Conservation (phyloP, 306 rosid species). For the Medicago lupulina region DNA sequence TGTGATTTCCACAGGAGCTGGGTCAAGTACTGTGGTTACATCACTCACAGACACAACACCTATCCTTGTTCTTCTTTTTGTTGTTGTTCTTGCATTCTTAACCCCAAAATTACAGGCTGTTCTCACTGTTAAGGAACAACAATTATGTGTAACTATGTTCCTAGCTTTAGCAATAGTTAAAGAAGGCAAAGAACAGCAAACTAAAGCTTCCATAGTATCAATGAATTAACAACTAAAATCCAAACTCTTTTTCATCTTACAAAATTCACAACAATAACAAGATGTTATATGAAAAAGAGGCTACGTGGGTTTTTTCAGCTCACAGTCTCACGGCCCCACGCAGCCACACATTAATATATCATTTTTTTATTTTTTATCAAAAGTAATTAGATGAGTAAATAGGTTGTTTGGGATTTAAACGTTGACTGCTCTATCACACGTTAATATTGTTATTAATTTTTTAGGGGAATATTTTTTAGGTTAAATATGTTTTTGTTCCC, state of each 20-base stretch:
- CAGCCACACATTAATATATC: constrained; percentile 45
- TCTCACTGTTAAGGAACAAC: neutral
- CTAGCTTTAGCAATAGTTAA: constrained; percentile 32
- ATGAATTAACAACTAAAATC: neutral
- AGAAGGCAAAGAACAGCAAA: constrained; percentile 35
- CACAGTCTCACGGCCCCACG: constrained; percentile 48
- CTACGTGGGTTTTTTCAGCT: constrained; percentile 46
- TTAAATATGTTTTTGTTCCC: too few relatives aligned
- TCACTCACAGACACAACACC: constrained; percentile 36
- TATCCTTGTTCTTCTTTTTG: constrained; percentile 28
- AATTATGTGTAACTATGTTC: constrained; percentile 24
- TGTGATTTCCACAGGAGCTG: constrained; percentile 48
- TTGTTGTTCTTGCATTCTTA: constrained; percentile 16
- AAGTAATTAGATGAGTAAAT: too few relatives aligned
- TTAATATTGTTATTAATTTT: too few relatives aligned
- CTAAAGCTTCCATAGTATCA: constrained; percentile 55
- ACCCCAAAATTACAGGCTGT: constrained; percentile 3
- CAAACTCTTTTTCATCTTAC: neutral
- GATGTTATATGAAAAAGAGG: constrained; percentile 25
- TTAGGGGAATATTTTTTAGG: too few relatives aligned
- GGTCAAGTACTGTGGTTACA: constrained; percentile 46
- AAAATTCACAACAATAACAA: neutral
- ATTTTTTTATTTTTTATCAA: too few relatives aligned
- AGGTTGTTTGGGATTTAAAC: too few relatives aligned
- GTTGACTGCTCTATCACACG: too few relatives aligned